Evolutionary conservation across 2,329 filamentous ascomycete genomes (phyloP).

Genomic region (Talaromyces sp.): DNA sequence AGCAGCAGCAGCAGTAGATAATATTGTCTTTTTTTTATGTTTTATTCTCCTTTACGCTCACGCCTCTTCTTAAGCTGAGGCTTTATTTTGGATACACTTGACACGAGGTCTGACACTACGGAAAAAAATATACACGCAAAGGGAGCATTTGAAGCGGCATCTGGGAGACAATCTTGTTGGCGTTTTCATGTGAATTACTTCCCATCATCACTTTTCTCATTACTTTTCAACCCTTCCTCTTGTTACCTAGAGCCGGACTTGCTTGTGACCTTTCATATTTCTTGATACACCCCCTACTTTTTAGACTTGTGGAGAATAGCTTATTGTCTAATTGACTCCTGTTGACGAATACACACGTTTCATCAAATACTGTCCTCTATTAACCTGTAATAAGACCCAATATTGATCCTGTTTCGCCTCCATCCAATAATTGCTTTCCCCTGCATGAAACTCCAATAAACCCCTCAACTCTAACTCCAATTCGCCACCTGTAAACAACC

Average conservation of each 20-base stretch:
- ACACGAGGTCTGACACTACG: constrained; percentile 25
- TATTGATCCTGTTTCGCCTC: not conserved
- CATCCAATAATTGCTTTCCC: no score
- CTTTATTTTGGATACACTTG: constrained; percentile 24
- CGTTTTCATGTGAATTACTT: constrained; percentile 33
- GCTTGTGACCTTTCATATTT: constrained; percentile 14
- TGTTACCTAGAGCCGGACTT: constrained; percentile 18
- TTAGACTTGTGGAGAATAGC: constrained; percentile 20
- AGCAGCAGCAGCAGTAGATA: constrained; percentile 28
- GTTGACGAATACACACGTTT: constrained; percentile 1
- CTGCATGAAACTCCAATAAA: not conserved
- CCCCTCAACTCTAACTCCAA: not conserved
- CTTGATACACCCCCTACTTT: constrained; percentile 22
- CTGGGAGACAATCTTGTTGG: constrained; percentile 35
- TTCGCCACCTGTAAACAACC: not conserved
- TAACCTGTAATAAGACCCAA: not conserved
- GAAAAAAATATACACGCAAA: constrained; percentile 26
- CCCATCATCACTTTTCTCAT: constrained; percentile 18
- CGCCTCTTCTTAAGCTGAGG: constrained; percentile 1
- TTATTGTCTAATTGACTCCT: constrained; percentile 2
- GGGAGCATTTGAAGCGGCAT: constrained; percentile 37
- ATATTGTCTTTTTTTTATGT: constrained; percentile 11
- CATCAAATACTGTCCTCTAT: not conserved
- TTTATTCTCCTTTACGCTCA: constrained; percentile 6
- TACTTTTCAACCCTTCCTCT: constrained; percentile 11